These are phyloP conservation scores for Apiotrichum porosum DNA, from an alignment of 1,284 basidiomycete genomes.

Conservation along the genomic window DNA sequence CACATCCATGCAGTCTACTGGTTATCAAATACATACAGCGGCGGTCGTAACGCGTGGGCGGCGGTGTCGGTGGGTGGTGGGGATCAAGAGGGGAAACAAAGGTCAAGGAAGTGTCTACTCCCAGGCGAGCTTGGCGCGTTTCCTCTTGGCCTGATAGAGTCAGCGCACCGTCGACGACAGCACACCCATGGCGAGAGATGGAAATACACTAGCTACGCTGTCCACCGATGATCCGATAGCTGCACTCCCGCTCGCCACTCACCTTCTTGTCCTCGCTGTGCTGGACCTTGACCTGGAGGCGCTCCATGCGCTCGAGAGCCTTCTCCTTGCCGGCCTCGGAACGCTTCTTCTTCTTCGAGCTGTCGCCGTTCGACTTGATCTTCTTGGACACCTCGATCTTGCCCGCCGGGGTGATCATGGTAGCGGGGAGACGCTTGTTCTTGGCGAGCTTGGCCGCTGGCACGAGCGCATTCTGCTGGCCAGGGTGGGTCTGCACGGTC, in stretches of 20 bases:
- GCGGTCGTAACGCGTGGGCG: background rate
- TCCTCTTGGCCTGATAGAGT: constrained; percentile 31
- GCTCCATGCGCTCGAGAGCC: constrained; percentile 34
- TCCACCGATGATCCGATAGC: background rate
- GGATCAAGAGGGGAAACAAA: too few species aligned
- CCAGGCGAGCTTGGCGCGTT: constrained; percentile 45
- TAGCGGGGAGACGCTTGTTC: constrained; percentile 41
- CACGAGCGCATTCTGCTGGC: constrained; percentile 15
- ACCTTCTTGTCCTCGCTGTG: constrained; percentile 41
- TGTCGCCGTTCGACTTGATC: constrained; percentile 6
- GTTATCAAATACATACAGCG: background rate
- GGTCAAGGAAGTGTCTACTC: constrained; percentile 19
- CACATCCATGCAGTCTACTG: too few species aligned
- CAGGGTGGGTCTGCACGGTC: constrained; percentile 14
- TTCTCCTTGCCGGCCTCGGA: constrained; percentile 36
- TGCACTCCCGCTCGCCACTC: constrained; percentile 23
- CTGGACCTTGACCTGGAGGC: constrained; percentile 19
- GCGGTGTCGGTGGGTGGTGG: too few species aligned
- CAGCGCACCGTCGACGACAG: background rate
- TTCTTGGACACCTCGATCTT: constrained; percentile 30
- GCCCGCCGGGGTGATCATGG: constrained; percentile 41
- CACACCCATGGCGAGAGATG: background rate
- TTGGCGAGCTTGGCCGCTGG: constrained; percentile 38
- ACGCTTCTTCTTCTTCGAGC: constrained; percentile 21
- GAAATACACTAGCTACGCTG: too few species aligned